Evolutionary conservation across 164 flowering plant genomes (phyloP).

Genomic region (Nymphaea thermarum): DNA sequence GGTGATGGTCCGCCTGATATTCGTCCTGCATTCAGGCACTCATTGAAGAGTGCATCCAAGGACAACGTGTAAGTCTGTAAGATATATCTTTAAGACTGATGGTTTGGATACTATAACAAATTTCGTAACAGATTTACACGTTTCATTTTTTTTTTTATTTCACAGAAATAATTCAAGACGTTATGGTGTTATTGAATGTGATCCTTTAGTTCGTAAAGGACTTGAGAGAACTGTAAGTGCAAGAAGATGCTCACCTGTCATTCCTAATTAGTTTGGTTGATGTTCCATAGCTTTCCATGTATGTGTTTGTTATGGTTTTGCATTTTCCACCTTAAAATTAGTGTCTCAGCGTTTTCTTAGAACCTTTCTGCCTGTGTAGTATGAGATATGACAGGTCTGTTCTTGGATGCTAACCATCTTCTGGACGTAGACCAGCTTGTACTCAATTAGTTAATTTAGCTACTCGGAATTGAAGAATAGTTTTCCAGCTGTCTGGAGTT

Average conservation of each 20-base stretch:
- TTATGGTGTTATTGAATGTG: conserved; percentile 49
- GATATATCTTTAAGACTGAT: conserved; percentile 2
- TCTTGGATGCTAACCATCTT: too few relatives aligned
- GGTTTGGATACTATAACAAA: not conserved
- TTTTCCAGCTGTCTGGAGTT: too few relatives aligned
- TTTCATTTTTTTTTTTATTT: conserved; percentile 3
- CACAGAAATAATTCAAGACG: conserved; percentile 44
- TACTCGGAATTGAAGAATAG: too few relatives aligned
- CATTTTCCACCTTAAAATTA: too few relatives aligned
- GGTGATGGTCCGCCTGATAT: conserved; percentile 68
- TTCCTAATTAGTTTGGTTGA: too few relatives aligned
- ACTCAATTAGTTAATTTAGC: too few relatives aligned
- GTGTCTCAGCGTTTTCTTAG: too few relatives aligned
- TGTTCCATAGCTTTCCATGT: too few relatives aligned
- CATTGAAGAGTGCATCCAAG: conserved; percentile 27
- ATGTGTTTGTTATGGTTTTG: too few relatives aligned
- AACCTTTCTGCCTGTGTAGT: too few relatives aligned
- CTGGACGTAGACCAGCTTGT: too few relatives aligned
- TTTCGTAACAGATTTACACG: not conserved
- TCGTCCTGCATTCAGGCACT: conserved; percentile 84
- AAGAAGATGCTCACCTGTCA: not conserved
- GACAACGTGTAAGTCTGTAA: conserved; percentile 42
- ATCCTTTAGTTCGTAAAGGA: conserved; percentile 37
- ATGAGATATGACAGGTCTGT: too few relatives aligned
- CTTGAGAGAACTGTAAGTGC: conserved; percentile 45